Evolutionary conservation across 208 protist species (phyloP).

Genomic region (Vickermania spadyakhi): DNA sequence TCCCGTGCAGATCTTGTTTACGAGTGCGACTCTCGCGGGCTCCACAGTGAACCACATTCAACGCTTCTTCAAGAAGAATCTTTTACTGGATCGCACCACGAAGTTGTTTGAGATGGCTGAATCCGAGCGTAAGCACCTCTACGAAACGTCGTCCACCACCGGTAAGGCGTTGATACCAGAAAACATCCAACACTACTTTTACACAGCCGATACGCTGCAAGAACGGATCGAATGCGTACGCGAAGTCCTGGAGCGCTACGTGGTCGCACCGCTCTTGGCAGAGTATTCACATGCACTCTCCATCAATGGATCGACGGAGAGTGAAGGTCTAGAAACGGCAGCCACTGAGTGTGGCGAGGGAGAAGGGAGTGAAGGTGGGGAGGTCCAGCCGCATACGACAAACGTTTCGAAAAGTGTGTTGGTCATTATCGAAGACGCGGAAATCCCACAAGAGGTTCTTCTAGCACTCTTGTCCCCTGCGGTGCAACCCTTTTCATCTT

Average conservation of each 20-base stretch:
- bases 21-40: slow-evolving; percentile 73
- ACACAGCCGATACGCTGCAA: slow-evolving; percentile 60
- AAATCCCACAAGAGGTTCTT: not conserved
- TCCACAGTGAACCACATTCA: slow-evolving; percentile 84
- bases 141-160: not conserved
- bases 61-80: slow-evolving; percentile 83
- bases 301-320: too few relatives aligned
- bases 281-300: too few relatives aligned
- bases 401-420: not conserved
- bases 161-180: slow-evolving; percentile 32
- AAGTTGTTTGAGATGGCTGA: slow-evolving; percentile 52
- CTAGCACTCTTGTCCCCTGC: not conserved
- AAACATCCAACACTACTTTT: slow-evolving; percentile 67
- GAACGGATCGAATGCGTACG: slow-evolving; percentile 66
- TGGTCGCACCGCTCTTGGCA: not conserved
- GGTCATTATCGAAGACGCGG: not conserved
- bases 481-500: not conserved
- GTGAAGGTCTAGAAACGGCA: too few relatives aligned
- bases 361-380: not conserved
- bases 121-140: not conserved
- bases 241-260: slow-evolving; percentile 16
- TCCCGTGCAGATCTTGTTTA: slow-evolving; percentile 81
- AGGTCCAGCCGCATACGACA: too few relatives aligned
- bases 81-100: slow-evolving; percentile 52
- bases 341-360: too few relatives aligned